A percentile compares a stretch with the other conserved stretches of the same genome.
Conservation (phyloP, 352 stramenopile species). For the Globisporangium okanoganense region DNA sequence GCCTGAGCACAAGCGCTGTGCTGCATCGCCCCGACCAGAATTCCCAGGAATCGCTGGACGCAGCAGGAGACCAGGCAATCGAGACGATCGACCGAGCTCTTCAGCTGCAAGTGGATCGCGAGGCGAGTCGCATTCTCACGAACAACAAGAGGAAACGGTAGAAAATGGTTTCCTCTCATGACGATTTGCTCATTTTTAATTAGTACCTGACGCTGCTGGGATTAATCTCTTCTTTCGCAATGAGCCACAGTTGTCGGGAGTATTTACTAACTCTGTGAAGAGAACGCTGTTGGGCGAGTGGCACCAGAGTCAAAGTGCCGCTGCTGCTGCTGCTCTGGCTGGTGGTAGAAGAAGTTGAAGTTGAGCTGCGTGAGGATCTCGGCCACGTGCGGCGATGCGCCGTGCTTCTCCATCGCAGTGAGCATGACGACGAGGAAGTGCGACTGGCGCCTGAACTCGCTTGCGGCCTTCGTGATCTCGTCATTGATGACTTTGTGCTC, state of each 20-base stretch:
- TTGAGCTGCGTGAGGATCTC: conserved; percentile 71
- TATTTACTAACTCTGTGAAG: background rate
- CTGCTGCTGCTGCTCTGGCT: conserved; percentile 19
- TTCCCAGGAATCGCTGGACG: background rate
- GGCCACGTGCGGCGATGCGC: conserved; percentile 59
- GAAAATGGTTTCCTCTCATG: background rate
- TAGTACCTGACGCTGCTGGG: background rate
- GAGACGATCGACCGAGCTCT: conserved; percentile 13
- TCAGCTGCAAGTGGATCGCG: background rate
- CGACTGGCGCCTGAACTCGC: conserved; percentile 59
- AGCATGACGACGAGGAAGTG: conserved; percentile 73
- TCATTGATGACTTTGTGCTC: conserved; percentile 21
- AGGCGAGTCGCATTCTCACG: background rate
- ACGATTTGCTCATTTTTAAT: background rate
- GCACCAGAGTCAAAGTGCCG: background rate
- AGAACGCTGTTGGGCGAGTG: background rate
- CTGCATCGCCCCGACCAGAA: conserved; percentile 13
- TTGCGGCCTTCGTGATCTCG: conserved; percentile 35
- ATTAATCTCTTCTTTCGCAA: no score
- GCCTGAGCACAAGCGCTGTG: conserved; percentile 6
- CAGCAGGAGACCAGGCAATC: background rate
- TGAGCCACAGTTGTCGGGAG: no score
- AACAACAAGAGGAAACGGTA: background rate
- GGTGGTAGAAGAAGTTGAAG: conserved; percentile 72
- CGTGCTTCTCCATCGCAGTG: conserved; percentile 67